Conservation (phyloP, 2,329 filamentous ascomycete species). For the Talaromyces sp. region DNA sequence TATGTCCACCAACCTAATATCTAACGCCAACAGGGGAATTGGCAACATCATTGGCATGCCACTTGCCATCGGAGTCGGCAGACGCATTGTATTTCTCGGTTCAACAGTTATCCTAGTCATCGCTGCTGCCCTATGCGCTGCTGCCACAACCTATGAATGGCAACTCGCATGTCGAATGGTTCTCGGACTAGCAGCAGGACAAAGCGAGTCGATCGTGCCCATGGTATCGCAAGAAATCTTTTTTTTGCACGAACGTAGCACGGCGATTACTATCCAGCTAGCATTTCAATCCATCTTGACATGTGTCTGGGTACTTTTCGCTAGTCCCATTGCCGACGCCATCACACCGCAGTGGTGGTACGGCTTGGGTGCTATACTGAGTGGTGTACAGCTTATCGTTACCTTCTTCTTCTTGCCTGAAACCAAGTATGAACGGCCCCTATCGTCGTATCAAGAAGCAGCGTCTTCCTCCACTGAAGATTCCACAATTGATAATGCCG, state of each 20-base stretch:
- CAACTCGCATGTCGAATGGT: slow-evolving; percentile 38
- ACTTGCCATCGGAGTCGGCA: slow-evolving; percentile 32
- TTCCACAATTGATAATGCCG: slow-evolving; percentile 14
- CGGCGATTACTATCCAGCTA: slow-evolving; percentile 37
- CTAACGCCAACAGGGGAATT: slow-evolving; percentile 25
- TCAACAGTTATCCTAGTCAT: slow-evolving; percentile 28
- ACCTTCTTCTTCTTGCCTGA: slow-evolving; percentile 41
- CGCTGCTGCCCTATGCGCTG: slow-evolving; percentile 26
- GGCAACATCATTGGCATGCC: slow-evolving; percentile 32
- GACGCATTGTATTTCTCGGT: slow-evolving; percentile 29
- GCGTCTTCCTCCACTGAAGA: slow-evolving; percentile 17
- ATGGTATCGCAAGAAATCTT: slow-evolving; percentile 42
- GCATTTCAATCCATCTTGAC: slow-evolving; percentile 38
- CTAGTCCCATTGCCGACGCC: slow-evolving; percentile 39
- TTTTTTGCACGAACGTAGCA: slow-evolving; percentile 44
- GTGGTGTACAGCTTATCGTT: slow-evolving; percentile 30
- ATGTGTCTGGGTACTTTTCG: slow-evolving; percentile 36
- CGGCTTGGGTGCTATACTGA: slow-evolving; percentile 35
- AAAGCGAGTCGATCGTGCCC: slow-evolving; percentile 41
- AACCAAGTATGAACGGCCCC: slow-evolving; percentile 38
- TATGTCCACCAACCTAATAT: neutral
- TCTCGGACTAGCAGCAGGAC: slow-evolving; percentile 38
- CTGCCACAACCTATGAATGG: slow-evolving; percentile 28
- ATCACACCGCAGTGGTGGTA: slow-evolving; percentile 44
- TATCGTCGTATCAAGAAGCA: slow-evolving; percentile 34